Base-by-base conservation (phyloP, 345 rosid genomes). In the Kernera saxatilis region DNA sequence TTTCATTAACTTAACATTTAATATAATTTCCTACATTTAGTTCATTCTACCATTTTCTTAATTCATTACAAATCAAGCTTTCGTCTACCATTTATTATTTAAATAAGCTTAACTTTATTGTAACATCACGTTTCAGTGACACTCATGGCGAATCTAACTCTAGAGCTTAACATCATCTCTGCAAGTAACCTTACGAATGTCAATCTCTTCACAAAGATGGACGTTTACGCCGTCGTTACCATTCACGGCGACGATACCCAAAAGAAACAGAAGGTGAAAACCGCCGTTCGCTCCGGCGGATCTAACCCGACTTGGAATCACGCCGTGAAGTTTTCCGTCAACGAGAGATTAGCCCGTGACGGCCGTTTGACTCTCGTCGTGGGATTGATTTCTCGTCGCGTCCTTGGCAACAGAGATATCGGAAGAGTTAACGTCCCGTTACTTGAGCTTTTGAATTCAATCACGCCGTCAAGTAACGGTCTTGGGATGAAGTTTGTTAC, bases 381-480 rank as follows among this genome's bases (percentile, higher is more conserved):
- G 70, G 77, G 78, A 78, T 49, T 92, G 59, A 78, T 82, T 3
- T 82, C 85, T 13, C 81, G 88, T 6, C 70, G 54, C 14, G 19
- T 76, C 39, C 63, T 88, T 1, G 86, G 94, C 1, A 87, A 88
- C 53, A 84, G 74, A 72, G 84, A 81, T 2, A 37, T 92, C 32
- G 91, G 95, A 10, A 77, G 70, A 63, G 93, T 92, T 72, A 64
- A 57, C 75, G 75, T 92, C 1, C 93, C 91, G 11, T 44, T 92
- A 32, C 82, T 78, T 32, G 95, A 88, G 72, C 82, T 92, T 6
- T 22, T 85, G n/a, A 62, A 59, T 59, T 8, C 62, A 19, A 8
- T 4, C 21, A 29, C 40, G 1, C 32, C 35, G 1, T 4, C 71
- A 14, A 6, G 8, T 25, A 69, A 29, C 33, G 21, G 50, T 6